Conservation (phyloP, 73 alveolate genomes). For the Paramecium bursaria region DNA sequence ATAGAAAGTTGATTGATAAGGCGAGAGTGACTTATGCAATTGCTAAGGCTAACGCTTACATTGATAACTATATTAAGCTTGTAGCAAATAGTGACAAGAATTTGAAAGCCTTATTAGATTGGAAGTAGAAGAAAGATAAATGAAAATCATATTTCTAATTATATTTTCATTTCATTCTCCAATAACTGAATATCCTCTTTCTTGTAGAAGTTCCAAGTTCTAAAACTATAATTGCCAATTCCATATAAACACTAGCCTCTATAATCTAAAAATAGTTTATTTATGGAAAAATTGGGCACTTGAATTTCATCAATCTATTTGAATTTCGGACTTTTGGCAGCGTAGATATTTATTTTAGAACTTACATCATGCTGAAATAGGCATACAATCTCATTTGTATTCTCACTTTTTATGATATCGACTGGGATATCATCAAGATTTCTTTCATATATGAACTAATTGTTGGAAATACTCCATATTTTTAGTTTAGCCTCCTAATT, state of each 20-base stretch:
- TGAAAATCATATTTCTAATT: constrained; percentile 52
- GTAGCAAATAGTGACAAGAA: constrained; percentile 68
- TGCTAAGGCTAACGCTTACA: constrained; percentile 68
- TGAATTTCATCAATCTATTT: constrained; percentile 25
- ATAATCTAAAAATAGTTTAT: constrained; percentile 4
- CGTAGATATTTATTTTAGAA: constrained; percentile 19
- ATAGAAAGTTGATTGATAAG: constrained; percentile 63
- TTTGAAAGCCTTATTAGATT: constrained; percentile 60
- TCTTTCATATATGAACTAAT: constrained; percentile 11
- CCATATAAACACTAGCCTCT: constrained; percentile 23
- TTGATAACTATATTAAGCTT: constrained; percentile 62
- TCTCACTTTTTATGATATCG: constrained; percentile 6
- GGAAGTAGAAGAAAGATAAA: constrained; percentile 69
- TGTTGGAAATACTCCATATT: constrained; percentile 23
- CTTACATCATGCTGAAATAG: neutral
- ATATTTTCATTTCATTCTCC: constrained; percentile 17
- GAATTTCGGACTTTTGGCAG: neutral
- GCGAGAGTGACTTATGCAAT: constrained; percentile 70
- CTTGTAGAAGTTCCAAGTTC: constrained; percentile 45
- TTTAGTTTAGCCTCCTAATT: neutral
- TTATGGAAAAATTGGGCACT: neutral
- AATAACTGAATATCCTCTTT: constrained; percentile 10
- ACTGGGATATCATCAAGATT: neutral
- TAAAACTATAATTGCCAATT: constrained; percentile 24
- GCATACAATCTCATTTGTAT: constrained; percentile 9